Conservation (phyloP, 768 basidiomycete genomes). For the Obba rivulosa region DNA sequence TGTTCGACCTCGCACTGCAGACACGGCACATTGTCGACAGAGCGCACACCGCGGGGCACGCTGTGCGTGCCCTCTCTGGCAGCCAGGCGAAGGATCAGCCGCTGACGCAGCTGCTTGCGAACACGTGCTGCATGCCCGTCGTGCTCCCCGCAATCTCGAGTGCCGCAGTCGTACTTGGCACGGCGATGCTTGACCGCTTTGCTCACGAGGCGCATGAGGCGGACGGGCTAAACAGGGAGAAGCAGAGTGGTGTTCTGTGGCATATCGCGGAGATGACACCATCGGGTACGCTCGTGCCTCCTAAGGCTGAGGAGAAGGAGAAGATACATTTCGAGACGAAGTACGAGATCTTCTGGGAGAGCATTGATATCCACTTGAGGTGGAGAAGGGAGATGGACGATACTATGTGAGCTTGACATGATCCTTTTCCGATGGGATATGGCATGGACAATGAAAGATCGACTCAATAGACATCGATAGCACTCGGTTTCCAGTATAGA, state of each 20-base stretch:
- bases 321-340: slow-evolving; percentile 81
- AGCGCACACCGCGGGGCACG: slow-evolving; percentile 84
- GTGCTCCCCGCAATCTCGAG: slow-evolving; percentile 72
- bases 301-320: slow-evolving; percentile 55
- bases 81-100: slow-evolving; percentile 86
- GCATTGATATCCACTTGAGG: slow-evolving; percentile 79
- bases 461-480: too few species aligned
- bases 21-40: slow-evolving; percentile 87
- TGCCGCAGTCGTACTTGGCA: too few species aligned
- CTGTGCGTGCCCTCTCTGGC: slow-evolving; percentile 76
- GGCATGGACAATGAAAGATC: too few species aligned
- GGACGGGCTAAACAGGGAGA: slow-evolving; percentile 31
- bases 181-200: too few species aligned
- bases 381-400: slow-evolving; percentile 80
- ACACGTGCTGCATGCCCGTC: slow-evolving; percentile 76
- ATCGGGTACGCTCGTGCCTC: slow-evolving; percentile 62
- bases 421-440: too few species aligned
- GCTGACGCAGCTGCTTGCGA: slow-evolving; percentile 86
- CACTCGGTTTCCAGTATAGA: too few species aligned
- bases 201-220: slow-evolving; percentile 55
- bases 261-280: slow-evolving; percentile 97
- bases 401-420: too few species aligned
- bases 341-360: slow-evolving; percentile 88
- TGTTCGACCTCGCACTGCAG: too few species aligned
- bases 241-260: slow-evolving; percentile 72